Evolutionary conservation across 140 eudicot genomes (phyloP).

Genomic region (Flaveria floridana): DNA sequence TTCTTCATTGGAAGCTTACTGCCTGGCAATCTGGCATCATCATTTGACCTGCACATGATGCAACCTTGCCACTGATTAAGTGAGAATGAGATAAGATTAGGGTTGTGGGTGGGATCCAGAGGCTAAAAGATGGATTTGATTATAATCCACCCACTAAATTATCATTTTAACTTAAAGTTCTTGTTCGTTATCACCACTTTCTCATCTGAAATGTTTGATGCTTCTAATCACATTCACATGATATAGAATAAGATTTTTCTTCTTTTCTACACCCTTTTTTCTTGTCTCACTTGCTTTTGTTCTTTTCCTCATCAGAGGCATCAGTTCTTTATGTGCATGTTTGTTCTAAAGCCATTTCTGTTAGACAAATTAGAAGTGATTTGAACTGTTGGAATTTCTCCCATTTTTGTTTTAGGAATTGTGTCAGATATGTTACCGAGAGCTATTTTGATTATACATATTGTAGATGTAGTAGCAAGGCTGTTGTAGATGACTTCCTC

Average conservation of each 20-base stretch:
- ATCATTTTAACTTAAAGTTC: background rate
- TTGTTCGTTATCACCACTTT: background rate
- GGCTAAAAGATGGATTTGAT: background rate
- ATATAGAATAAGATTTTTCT: no score
- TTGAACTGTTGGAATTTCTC: background rate
- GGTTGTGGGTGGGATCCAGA: background rate
- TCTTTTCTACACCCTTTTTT: background rate
- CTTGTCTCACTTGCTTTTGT: background rate
- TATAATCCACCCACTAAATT: background rate
- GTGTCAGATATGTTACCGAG: background rate
- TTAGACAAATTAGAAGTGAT: no score
- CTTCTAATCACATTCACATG: no score
- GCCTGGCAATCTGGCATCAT: background rate
- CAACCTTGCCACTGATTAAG: background rate
- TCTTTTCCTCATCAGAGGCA: no score
- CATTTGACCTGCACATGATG: background rate
- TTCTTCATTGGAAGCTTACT: background rate
- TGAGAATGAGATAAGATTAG: background rate
- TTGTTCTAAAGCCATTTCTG: background rate
- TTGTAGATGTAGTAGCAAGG: no score
- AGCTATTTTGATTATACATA: no score
- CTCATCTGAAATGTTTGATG: background rate
- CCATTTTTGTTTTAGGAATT: background rate
- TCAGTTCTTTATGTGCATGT: background rate
- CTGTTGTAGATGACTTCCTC: no score